phyloP scores from a whole-genome alignment of 495 filamentous ascomycete species.

The Parmelia sp. region DNA sequence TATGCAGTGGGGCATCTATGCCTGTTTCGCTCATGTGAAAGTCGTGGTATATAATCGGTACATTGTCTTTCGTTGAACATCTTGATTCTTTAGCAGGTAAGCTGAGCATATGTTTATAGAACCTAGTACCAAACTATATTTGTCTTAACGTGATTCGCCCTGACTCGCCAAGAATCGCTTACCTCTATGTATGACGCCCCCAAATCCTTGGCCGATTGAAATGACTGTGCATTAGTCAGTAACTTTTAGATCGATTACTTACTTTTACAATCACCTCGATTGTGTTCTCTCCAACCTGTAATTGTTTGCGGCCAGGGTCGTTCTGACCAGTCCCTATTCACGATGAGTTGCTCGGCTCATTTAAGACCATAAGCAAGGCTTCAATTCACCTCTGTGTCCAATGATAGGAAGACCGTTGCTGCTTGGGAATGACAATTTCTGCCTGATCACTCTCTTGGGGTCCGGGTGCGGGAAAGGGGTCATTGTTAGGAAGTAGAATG shows the following conservation, averaged over 20 bases:
- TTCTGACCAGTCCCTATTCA: neutral
- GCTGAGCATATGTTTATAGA: slow-evolving; percentile 2
- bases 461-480: neutral
- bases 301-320: neutral
- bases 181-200: neutral
- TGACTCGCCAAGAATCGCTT: neutral
- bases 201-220: neutral
- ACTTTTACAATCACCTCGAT: neutral
- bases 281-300: neutral
- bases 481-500: neutral
- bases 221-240: neutral
- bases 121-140: neutral
- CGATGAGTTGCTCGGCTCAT: too few relatives aligned
- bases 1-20: slow-evolving; percentile 28
- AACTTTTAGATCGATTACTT: neutral
- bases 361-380: too few relatives aligned
- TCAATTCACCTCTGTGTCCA: too few relatives aligned
- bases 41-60: slow-evolving; percentile 37
- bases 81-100: slow-evolving; percentile 13
- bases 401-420: neutral
- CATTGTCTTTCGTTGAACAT: slow-evolving; percentile 34
- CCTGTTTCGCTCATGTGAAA: slow-evolving; percentile 35
- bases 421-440: neutral
- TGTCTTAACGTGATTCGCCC: neutral
- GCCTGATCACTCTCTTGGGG: neutral